Conservation (phyloP, 306 rosid genomes). For the Malus asiatica region DNA sequence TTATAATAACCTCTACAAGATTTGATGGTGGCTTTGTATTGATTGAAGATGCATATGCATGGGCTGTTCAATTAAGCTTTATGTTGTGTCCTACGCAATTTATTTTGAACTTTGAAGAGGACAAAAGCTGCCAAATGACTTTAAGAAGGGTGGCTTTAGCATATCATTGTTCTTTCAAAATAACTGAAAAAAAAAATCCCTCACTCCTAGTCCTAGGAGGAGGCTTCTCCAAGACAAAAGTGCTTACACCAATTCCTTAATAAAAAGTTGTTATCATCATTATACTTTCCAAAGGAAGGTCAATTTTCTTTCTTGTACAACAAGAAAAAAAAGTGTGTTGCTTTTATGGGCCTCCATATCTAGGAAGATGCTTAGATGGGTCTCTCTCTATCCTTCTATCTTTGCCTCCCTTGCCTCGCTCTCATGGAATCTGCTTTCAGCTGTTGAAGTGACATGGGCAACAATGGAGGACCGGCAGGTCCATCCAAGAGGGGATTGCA, state of each 20-base stretch:
- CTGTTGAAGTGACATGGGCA: conserved; percentile 42
- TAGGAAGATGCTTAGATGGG: conserved; percentile 36
- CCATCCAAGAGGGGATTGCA: conserved; percentile 21
- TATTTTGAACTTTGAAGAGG: conserved; percentile 32
- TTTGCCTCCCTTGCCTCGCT: conserved; percentile 5
- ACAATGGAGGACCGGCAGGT: conserved; percentile 33
- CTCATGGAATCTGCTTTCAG: conserved; percentile 59
- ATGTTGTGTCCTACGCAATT: conserved; percentile 22
- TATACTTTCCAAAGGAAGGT: conserved; percentile 37
- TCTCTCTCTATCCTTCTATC: background rate
- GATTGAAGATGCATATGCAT: conserved; percentile 18
- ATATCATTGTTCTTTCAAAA: conserved; percentile 43
- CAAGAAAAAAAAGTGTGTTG: conserved; percentile 16
- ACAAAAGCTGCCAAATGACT: conserved; percentile 38
- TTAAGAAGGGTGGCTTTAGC: conserved; percentile 28
- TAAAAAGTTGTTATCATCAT: conserved; percentile 45
- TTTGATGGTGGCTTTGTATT: conserved; percentile 21
- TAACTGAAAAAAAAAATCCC: conserved; percentile 46
- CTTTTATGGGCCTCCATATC: conserved; percentile 46
- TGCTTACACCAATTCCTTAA: conserved; percentile 38
- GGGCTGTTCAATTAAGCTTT: conserved; percentile 18
- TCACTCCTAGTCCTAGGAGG: conserved; percentile 78
- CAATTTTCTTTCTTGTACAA: conserved; percentile 20
- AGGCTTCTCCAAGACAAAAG: conserved; percentile 75
- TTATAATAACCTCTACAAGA: conserved; percentile 16